Percentiles rank a stretch among this genome's conserved stretches.
Conservation (phyloP, 306 rosid species). For the Notholithocarpus densiflorus region DNA sequence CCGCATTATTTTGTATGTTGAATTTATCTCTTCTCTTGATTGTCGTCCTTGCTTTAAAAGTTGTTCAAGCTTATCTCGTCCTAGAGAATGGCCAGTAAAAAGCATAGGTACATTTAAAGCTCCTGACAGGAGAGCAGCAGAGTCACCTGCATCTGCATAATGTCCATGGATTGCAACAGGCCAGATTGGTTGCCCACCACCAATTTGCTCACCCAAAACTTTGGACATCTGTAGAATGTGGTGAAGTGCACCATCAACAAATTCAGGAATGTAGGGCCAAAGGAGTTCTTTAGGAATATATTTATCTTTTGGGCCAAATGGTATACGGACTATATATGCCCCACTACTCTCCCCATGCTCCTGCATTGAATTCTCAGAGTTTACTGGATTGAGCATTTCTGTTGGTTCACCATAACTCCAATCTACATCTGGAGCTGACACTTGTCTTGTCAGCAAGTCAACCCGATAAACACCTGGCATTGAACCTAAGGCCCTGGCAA, state of each 20-base stretch:
- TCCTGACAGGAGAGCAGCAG: conserved; percentile 62
- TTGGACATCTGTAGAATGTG: conserved; percentile 54
- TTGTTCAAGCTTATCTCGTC: conserved; percentile 61
- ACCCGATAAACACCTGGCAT: conserved; percentile 67
- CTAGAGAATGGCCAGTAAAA: conserved; percentile 62
- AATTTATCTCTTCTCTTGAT: conserved; percentile 55
- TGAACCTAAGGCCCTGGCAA: conserved; percentile 51
- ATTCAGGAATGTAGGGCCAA: conserved; percentile 55
- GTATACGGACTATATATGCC: conserved; percentile 51
- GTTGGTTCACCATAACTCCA: conserved; percentile 65
- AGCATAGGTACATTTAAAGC: conserved; percentile 58
- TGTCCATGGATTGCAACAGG: conserved; percentile 63
- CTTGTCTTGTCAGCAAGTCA: conserved; percentile 58
- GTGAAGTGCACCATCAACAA: conserved; percentile 52
- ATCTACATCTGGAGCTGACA: conserved; percentile 54
- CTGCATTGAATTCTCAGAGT: conserved; percentile 21
- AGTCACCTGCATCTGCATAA: conserved; percentile 67
- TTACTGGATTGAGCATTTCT: conserved; percentile 47
- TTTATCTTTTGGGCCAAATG: conserved; percentile 58
- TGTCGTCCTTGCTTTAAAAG: conserved; percentile 57
- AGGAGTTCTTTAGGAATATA: conserved; percentile 47
- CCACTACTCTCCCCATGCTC: conserved; percentile 57
- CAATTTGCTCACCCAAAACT: conserved; percentile 57
- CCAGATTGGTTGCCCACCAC: conserved; percentile 51
- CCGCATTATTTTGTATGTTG: conserved; percentile 59